Evolutionary conservation across 202 grass and related monocot species (phyloP).

Genomic region (Zizania palustris): DNA sequence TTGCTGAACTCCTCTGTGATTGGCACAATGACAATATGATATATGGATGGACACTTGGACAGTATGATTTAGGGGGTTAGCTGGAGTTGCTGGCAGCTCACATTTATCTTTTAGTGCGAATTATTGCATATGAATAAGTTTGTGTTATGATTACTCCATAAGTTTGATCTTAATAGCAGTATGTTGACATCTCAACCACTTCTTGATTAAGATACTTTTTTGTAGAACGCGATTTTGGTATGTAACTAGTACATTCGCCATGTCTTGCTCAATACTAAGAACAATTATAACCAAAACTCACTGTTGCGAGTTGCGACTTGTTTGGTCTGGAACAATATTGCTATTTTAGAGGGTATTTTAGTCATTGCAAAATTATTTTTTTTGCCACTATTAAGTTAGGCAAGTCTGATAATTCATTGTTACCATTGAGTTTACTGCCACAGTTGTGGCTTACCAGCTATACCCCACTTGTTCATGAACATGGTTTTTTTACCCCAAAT

Average conservation of each 20-base stretch:
- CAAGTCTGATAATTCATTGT: not conserved
- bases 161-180: not conserved
- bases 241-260: not conserved
- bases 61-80: conserved; percentile 22
- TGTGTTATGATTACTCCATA: not conserved
- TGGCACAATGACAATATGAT: not conserved
- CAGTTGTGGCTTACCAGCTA: not conserved
- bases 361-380: not conserved
- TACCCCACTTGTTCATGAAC: not conserved
- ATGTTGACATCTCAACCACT: not conserved
- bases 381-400: not conserved
- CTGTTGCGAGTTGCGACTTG: not conserved
- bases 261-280: conserved; percentile 10
- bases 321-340: conserved; percentile 1
- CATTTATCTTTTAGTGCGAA: conserved; percentile 10
- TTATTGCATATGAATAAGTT: conserved; percentile 22
- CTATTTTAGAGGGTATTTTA: not conserved
- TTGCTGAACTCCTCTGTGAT: conserved; percentile 16
- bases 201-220: conserved; percentile 4
- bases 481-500: not conserved
- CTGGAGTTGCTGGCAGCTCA: conserved; percentile 34
- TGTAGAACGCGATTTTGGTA: not conserved
- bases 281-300: conserved; percentile 10
- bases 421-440: not conserved
- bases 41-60: conserved; percentile 34